Evolutionary conservation across 768 basidiomycete species (phyloP), one percentile per base, ranked within the genome.

Genomic region (Trichaptum fuscoviolaceum): DNA sequence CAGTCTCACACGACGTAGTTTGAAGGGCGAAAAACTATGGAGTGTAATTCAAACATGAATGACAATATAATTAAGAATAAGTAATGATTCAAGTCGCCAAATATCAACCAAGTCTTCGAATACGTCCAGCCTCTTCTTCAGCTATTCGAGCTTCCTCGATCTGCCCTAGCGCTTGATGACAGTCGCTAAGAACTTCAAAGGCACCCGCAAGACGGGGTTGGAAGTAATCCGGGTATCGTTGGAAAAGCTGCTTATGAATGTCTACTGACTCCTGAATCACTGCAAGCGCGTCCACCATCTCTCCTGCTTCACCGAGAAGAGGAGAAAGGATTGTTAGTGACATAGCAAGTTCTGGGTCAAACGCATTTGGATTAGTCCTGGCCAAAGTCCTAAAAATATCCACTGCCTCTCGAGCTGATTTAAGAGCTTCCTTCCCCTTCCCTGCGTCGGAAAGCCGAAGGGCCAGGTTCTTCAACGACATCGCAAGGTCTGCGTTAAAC

Each of bases 401-500:
- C 20, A 67, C 65, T 18, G 66, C 66, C 24, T 67, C 35, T 27
- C 35, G 23, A 12, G 65, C 36, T 6, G 65, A 60, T 1, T 2
- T 25, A 8, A 69, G 58, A 5, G 69, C 68, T 20, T 69, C 68
- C 42, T 57, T 64, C 5, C 35, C 30, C 12, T 35, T 42, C 2
- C 68, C 69, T 18, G 36, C 23, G 23, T 67, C 65, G 10, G 35
- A 66, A 1, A 68, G 62, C 34, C 25, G 58, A 34, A 62, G 25
- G 30, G 64, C 62, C n/a, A 69, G 26, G 58, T 69, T 69, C 35
- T 68, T 58, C 1, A 69, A 35, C 3, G 64, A 36, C 6, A 24
- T 18, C 7, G 69, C 68, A 58, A 69, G 68, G 25, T 35, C 26
- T 25, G 26, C 9, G n/a, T 34, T 61, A 12, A 26, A 66, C 18